Conservation (phyloP, 495 filamentous ascomycete species). For the Penicillium nucicola region DNA sequence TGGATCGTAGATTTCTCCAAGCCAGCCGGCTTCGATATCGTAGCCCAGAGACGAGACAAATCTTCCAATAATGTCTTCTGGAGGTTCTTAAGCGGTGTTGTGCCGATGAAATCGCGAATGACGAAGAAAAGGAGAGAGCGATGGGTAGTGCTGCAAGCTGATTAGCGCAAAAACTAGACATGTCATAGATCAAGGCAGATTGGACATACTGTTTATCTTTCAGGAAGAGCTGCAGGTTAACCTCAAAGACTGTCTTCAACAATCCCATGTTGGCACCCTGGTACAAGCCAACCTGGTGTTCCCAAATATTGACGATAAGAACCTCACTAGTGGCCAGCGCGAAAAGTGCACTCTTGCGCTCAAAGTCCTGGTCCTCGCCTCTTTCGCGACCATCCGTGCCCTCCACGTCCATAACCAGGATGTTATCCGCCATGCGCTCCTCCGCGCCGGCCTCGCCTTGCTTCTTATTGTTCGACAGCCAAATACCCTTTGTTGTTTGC, state of each 20-base stretch:
- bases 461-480: constrained; percentile 94
- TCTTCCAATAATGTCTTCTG: constrained; percentile 88
- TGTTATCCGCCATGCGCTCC: constrained; percentile 85
- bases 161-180: constrained; percentile 14
- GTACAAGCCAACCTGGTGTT: constrained; percentile 96
- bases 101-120: constrained; percentile 92
- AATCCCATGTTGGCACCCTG: constrained; percentile 99
- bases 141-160: constrained; percentile 65
- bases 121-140: constrained; percentile 97
- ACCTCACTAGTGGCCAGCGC: constrained; percentile 97
- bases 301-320: constrained; percentile 98
- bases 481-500: constrained; percentile 98
- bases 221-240: constrained; percentile 92
- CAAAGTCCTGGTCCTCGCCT: constrained; percentile 98
- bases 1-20: constrained; percentile 85
- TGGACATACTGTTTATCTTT: constrained; percentile 81
- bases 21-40: constrained; percentile 84
- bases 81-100: constrained; percentile 82
- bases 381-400: constrained; percentile 95
- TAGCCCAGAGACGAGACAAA: constrained; percentile 84
- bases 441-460: constrained; percentile 26
- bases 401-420: constrained; percentile 98
- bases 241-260: constrained; percentile 97
- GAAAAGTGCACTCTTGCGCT: constrained; percentile 95
- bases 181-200: not conserved